Percentiles rank a stretch among this genome's conserved stretches.
Conservation (phyloP, 176 grass and related monocot genomes). For the Zoysia pacifica region DNA sequence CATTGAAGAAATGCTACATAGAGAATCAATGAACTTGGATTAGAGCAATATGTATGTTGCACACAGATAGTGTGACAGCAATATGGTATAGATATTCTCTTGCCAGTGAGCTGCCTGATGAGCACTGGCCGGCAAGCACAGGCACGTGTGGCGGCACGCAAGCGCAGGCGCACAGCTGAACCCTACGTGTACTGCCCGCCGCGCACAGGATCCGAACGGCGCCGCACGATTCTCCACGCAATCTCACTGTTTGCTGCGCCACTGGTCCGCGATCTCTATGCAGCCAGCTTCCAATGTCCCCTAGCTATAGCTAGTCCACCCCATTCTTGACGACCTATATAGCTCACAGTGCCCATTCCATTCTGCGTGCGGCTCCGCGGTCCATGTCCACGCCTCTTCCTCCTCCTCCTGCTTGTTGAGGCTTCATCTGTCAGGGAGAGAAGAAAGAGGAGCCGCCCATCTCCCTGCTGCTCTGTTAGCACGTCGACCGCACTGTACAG, state of each 20-base stretch:
- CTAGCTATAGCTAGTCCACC: background rate
- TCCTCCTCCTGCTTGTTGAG: background rate
- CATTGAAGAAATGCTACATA: background rate
- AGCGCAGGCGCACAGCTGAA: background rate
- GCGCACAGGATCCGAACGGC: conserved; percentile 47
- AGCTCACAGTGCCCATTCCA: background rate
- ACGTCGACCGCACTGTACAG: background rate
- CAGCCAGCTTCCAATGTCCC: background rate
- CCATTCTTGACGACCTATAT: conserved; percentile 2
- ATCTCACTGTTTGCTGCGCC: conserved; percentile 32
- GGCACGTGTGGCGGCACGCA: conserved; percentile 35
- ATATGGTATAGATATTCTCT: no score
- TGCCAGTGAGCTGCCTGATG: background rate
- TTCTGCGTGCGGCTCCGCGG: background rate
- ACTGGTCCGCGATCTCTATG: background rate
- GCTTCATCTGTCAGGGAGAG: background rate
- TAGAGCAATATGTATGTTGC: background rate
- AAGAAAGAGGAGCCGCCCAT: background rate
- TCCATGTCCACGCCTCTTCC: background rate
- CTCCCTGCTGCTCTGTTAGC: background rate
- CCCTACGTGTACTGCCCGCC: background rate
- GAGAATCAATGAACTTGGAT: background rate
- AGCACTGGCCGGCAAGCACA: conserved; percentile 2
- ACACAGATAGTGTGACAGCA: background rate
- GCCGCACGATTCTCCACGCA: conserved; percentile 32